Evolutionary conservation across 2,329 filamentous ascomycete species (phyloP), one percentile per base, ranked within the genome.

Genomic region (Cercospora zeae-maydis): DNA sequence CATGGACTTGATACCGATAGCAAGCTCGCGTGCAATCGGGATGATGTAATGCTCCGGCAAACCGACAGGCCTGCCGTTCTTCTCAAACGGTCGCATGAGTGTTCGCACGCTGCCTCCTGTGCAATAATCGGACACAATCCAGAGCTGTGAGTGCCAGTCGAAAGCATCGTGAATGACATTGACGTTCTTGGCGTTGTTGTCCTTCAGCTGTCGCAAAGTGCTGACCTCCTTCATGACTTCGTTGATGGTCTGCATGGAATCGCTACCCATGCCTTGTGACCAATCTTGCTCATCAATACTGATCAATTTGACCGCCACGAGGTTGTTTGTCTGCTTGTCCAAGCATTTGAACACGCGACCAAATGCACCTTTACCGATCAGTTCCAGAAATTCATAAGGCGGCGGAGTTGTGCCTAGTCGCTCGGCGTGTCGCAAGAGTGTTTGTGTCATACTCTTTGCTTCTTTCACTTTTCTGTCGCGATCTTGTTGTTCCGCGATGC

Each of bases 71-170:
- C 61, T 63, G 39, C 64, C 61, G 21, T 64, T 52, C 34, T 60
- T 66, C 53, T 67, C 63, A 27, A 64, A 69, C 13, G 67, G 64
- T 64, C 81, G 79, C 80, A 87, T 85, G 69, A 88, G 71, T 8
- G 86, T 88, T 63, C 85, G 81, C 6, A 96, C 88, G 74, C 91
- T 95, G 54, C 91, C 91, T 65, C 91, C 91, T 5, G 89, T 90
- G 70, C 91, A 93, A 75, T 93, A 92, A 77, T 95, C 90, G 63
- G 89, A 93, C 61, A 95, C 86, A 80, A 95, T 91, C 91, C 91
- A 96, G 79, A 96, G 88, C 64, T 91, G 86, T 69, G 89, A 87
- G 45, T 89, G 89, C 37, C 93, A 86, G 8, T 89, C 86, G 19
- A 93, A 82, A 4, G 90, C 90, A 68, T 93, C 90, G 69, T 93